phyloP scores from a whole-genome alignment of 2,329 filamentous ascomycete genomes.

The Drechmeria coniospora region DNA sequence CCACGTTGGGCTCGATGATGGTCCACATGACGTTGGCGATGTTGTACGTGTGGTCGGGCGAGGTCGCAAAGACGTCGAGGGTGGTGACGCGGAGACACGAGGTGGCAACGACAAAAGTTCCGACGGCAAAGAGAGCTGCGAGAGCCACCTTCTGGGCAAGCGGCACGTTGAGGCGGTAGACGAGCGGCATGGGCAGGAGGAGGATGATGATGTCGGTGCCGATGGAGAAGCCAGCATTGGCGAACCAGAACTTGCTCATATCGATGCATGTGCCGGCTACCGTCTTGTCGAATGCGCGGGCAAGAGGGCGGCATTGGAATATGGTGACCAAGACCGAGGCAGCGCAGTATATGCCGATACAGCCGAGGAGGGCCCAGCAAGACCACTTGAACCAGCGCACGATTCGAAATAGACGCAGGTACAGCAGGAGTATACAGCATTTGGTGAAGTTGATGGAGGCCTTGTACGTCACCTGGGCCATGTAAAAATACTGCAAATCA shows the following conservation, averaged over 20 bases:
- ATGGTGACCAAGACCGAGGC: slow-evolving; percentile 13
- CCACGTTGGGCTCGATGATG: slow-evolving; percentile 22
- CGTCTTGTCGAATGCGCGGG: slow-evolving; percentile 24
- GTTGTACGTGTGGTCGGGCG: slow-evolving; percentile 17
- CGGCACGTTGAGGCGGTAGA: slow-evolving; percentile 26
- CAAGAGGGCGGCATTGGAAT: slow-evolving; percentile 17
- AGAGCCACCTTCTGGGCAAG: slow-evolving; percentile 19
- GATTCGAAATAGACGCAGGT: slow-evolving; percentile 16
- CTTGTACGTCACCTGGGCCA: slow-evolving; percentile 15
- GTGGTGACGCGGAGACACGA: slow-evolving; percentile 17
- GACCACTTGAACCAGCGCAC: slow-evolving; percentile 12
- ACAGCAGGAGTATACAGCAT: slow-evolving; percentile 17
- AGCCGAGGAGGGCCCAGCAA: slow-evolving; percentile 10
- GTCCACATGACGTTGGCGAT: slow-evolving; percentile 20
- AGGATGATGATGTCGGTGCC: slow-evolving; percentile 28
- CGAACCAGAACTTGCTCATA: slow-evolving; percentile 28
- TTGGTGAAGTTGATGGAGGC: slow-evolving; percentile 16
- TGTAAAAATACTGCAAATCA: slow-evolving; percentile 12
- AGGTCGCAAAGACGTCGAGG: slow-evolving; percentile 11
- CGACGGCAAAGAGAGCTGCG: slow-evolving; percentile 21
- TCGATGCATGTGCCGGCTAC: slow-evolving; percentile 26
- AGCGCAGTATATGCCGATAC: slow-evolving; percentile 11
- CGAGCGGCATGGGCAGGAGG: slow-evolving; percentile 26
- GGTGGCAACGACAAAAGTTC: slow-evolving; percentile 17
- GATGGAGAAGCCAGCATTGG: slow-evolving; percentile 30